Evolutionary conservation across 768 basidiomycete genomes (phyloP), one percentile per base, ranked within the genome.

Genomic region (Dictyophora rubrovolvata): DNA sequence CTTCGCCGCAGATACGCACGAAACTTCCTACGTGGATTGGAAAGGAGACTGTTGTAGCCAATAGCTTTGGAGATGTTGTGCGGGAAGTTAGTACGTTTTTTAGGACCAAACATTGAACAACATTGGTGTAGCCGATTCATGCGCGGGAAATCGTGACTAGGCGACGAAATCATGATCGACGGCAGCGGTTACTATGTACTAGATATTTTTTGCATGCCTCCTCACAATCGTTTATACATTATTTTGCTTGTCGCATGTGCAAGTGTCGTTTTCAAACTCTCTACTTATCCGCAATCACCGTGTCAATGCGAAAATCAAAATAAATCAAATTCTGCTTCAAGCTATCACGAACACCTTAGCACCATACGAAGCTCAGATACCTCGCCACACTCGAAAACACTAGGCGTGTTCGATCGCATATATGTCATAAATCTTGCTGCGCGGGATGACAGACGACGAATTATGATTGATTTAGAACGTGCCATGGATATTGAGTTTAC

Each of bases 1-100:
- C 80, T 7, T 81, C 81, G 0, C 65, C 78, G 2, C 74, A 82
- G 1, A 89, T 96, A 56, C 79, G 80, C 46, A 73, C 69, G 56
- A 96, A 96, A 70, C 74, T 99, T n/a, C 93, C 95, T 0, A 79
- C 79, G 58, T 99, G 95, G 95, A 92, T 97, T 55, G 86, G 83
- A 10, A 73, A 78, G 53, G 79, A 78, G 23, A 67, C 88, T 22
- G 68, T 75, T 48, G 72, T 84, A 5, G 75, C 84, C 21, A 76
- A 84, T 18, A 77, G 75, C 5, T 96, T 90, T 69, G 87, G 87
- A 5, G 82, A 83, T 57, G 81, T 81, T 7, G 78, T 92, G 63
- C 83, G 79, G 65, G 79, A 81, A 48, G 70, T 94, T 49, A 83
- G 82, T 0, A 69, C 67, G 21, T 94, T 93, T 70, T 90, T 83